phyloP scores from a whole-genome alignment of 2,329 filamentous ascomycete species.

The Phaeomoniella chlamydospora region DNA sequence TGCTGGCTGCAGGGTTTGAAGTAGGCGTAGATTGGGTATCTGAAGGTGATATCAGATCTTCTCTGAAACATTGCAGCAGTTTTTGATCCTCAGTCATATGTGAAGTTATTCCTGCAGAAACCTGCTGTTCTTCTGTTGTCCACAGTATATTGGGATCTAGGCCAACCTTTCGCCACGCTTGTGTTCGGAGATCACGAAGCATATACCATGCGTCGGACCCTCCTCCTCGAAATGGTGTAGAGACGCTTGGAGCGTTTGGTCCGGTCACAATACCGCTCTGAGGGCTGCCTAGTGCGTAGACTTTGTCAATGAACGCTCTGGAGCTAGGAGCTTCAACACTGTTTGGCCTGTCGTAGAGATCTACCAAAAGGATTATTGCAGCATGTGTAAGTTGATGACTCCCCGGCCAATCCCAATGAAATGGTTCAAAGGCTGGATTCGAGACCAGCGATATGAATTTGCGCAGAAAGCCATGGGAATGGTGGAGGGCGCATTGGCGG shows the following conservation, averaged over 20 bases:
- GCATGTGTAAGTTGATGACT: conserved; percentile 30
- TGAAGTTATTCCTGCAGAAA: conserved; percentile 17
- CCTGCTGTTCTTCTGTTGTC: conserved; percentile 28
- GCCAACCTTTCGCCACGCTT: conserved; percentile 32
- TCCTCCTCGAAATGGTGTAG: conserved; percentile 29
- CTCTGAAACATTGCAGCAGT: conserved; percentile 10
- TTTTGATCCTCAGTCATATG: conserved; percentile 9
- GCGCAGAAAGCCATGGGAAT: conserved; percentile 32
- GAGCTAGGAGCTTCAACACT: conserved; percentile 29
- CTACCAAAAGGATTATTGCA: conserved; percentile 32
- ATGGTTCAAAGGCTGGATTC: conserved; percentile 30
- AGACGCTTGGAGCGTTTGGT: conserved; percentile 26
- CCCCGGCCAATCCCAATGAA: conserved; percentile 33
- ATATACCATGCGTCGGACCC: conserved; percentile 34
- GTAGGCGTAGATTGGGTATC: not conserved
- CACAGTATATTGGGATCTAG: conserved; percentile 30
- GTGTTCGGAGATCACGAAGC: conserved; percentile 29
- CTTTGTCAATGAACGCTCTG: conserved; percentile 29
- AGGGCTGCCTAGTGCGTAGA: conserved; percentile 28
- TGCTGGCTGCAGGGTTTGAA: not conserved
- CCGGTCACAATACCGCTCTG: conserved; percentile 30
- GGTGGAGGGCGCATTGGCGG: conserved; percentile 29
- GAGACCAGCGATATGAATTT: conserved; percentile 32
- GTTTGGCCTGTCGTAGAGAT: conserved; percentile 30
- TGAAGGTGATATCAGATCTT: conserved; percentile 7